Evolutionary conservation across 345 rosid species (phyloP).

Genomic region (Zanthoxylum bungeanum): DNA sequence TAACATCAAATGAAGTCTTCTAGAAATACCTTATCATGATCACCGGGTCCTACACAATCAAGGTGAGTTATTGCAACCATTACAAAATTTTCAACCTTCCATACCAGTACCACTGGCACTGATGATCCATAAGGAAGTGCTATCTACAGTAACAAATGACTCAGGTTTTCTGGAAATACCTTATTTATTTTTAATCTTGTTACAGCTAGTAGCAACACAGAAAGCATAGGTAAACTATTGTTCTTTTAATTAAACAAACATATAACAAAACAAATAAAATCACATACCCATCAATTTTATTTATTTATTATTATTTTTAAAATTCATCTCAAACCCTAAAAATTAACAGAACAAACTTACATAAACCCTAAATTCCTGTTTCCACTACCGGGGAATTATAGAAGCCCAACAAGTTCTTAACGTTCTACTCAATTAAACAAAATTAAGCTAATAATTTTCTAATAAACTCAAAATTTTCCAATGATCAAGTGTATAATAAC

Average conservation of each 20-base stretch:
- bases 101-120: too few relatives aligned
- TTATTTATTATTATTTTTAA: too few relatives aligned
- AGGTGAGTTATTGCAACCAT: background rate
- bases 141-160: background rate
- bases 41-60: background rate
- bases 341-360: background rate
- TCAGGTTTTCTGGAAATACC: background rate
- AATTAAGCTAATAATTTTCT: too few relatives aligned
- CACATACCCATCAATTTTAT: background rate
- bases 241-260: background rate
- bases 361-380: background rate
- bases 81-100: background rate
- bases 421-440: background rate
- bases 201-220: background rate
- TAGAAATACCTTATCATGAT: too few relatives aligned
- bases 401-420: background rate
- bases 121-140: background rate
- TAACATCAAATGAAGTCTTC: too few relatives aligned
- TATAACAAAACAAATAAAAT: background rate
- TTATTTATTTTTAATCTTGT: background rate
- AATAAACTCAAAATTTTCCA: too few relatives aligned
- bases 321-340: background rate
- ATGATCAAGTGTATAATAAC: too few relatives aligned
- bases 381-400: background rate
- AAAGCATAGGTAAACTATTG: background rate